phyloP scores from a whole-genome alignment of 345 rosid species.

The Gossypium mustelinum region DNA sequence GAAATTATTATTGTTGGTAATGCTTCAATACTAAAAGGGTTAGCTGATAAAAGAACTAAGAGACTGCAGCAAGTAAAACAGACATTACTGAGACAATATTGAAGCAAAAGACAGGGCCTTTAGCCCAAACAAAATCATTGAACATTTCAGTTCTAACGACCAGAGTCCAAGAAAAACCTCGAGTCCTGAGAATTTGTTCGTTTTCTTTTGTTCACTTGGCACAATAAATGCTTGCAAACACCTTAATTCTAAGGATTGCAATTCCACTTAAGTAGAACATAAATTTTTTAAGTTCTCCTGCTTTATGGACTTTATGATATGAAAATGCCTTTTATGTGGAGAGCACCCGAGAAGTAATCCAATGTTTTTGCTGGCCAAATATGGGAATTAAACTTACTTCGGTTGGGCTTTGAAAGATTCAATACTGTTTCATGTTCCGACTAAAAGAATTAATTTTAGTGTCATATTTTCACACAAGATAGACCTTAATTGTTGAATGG shows the following conservation, averaged over 20 bases:
- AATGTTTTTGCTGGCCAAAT: neutral
- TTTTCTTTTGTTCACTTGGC: neutral
- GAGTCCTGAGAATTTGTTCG: neutral
- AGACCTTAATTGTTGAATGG: slow-evolving; percentile 1
- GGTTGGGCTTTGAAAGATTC: neutral
- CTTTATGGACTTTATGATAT: neutral
- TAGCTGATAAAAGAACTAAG: neutral
- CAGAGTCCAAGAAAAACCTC: neutral
- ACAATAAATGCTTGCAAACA: neutral
- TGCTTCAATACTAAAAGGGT: slow-evolving; percentile 6
- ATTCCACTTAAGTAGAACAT: neutral
- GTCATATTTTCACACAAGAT: neutral
- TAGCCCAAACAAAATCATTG: neutral
- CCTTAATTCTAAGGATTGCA: neutral
- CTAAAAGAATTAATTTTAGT: neutral
- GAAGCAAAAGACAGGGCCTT: neutral
- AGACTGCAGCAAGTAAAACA: neutral
- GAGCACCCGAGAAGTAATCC: neutral
- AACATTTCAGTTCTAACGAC: neutral
- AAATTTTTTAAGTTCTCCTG: neutral
- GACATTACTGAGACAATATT: neutral
- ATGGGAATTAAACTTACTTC: neutral
- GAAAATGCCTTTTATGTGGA: neutral
- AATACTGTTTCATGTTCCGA: neutral
- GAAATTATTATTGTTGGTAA: slow-evolving; percentile 1